Evolutionary conservation across 768 basidiomycete species (phyloP), one percentile per base, ranked within the genome.

Genomic region (Fibroporia radiculosa): DNA sequence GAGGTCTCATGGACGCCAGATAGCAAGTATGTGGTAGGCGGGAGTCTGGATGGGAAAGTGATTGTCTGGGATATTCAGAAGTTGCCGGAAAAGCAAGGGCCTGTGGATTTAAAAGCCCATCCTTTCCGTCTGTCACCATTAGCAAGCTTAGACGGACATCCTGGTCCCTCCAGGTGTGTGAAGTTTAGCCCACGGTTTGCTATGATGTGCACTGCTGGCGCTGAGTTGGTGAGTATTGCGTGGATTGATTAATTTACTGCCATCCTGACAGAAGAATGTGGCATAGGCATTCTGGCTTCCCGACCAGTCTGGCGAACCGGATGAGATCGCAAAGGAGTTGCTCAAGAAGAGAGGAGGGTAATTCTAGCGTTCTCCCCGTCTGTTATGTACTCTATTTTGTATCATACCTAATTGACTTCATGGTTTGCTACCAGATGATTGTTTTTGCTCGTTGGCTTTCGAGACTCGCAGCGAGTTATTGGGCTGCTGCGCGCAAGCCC

Each of bases 1-100:
- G 96, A 98, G 66, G 84, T 93, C 3, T 76, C 77, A 10, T 98
- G 91, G 90, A 93, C 89, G 2, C 88, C 91, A 0, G 95, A 99
- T 62, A 92, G 91, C 63, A 88, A 88, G 62, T 99, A 76, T 56
- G 73, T 98, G 33, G 62, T 96, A 4, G 75, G 87, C 18, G 96
- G 96, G 42, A 84, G 82, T 57, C 71, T 86, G 24, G 82, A 93
- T 58, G 96, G 96, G 35, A 80, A 76, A 54, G 68, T 98, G n/a
- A 62, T 74, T 37, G 66, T 95, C 16, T 99, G 93, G 93, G 93
- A 98, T 55, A 68, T 88, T 29, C 73, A 84, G 52, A 73, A 72
- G 52, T 61, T 88, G 45, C 78, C 77, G 24, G 29, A 66, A 46
- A 66, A 70, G 48, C 58, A 68, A 3, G 80, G 77, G 6, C 62